These are phyloP conservation scores for Knoxdaviesia capensis DNA, from an alignment of 2,329 filamentous ascomycete genomes.

Conservation along the genomic window DNA sequence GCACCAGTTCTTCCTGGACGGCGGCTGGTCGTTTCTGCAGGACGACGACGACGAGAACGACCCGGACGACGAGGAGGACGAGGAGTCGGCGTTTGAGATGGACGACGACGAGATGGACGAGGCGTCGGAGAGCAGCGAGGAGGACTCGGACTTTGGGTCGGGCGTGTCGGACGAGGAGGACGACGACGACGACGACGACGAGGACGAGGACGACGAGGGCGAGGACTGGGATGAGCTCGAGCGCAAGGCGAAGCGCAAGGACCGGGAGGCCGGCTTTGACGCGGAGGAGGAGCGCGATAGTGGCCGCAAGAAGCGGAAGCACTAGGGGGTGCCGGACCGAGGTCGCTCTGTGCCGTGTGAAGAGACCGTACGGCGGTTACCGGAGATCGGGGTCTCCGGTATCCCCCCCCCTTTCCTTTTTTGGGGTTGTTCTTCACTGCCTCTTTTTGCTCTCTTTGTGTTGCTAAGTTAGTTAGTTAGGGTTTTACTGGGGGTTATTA, in stretches of 20 bases:
- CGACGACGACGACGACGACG: constrained; percentile 36
- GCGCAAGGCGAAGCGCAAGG: constrained; percentile 73
- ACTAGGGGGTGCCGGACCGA: constrained; percentile 2
- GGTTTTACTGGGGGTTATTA: constrained; percentile 1
- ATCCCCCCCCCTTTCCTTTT: not conserved
- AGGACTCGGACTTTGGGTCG: constrained; percentile 84
- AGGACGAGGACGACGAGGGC: constrained; percentile 54
- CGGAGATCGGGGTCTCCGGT: not conserved
- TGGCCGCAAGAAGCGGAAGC: constrained; percentile 49
- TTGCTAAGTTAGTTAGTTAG: constrained; percentile 1
- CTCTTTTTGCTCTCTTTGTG: constrained; percentile 1
- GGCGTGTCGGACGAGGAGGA: constrained; percentile 72
- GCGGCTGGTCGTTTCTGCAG: constrained; percentile 84
- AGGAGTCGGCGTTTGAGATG: constrained; percentile 86
- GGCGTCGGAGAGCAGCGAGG: constrained; percentile 54
- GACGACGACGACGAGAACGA: constrained; percentile 76
- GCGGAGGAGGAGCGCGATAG: constrained; percentile 45
- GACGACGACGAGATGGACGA: constrained; percentile 73
- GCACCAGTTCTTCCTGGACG: constrained; percentile 85
- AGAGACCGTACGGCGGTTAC: not conserved
- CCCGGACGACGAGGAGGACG: constrained; percentile 48
- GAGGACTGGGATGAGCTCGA: constrained; percentile 94
- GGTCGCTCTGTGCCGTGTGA: too few relatives aligned
- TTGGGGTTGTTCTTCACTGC: not conserved
- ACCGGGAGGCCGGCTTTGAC: constrained; percentile 44